A percentile compares a stretch with the other conserved stretches of the same genome.
phyloP scores from a whole-genome alignment of 176 grass and related monocot species.

The Alopecurus myosuroides region DNA sequence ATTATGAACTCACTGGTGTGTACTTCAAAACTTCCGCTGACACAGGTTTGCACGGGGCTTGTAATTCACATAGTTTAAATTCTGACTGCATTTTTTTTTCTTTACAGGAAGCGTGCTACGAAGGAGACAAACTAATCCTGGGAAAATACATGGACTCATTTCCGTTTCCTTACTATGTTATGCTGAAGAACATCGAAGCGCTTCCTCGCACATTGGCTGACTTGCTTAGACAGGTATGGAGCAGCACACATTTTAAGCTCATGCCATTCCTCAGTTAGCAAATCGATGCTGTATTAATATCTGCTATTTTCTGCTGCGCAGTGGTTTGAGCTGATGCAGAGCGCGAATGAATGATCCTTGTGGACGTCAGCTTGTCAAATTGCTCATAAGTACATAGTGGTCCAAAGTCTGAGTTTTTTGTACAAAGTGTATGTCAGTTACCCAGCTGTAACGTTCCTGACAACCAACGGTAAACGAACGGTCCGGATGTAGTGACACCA shows the following conservation, averaged over 20 bases:
- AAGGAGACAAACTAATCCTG: conserved; percentile 31
- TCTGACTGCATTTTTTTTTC: neutral
- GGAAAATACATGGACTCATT: conserved; percentile 75
- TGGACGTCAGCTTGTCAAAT: conserved; percentile 1
- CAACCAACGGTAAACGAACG: no score
- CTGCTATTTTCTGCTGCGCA: conserved; percentile 37
- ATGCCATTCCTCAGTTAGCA: neutral
- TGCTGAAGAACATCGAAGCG: conserved; percentile 74
- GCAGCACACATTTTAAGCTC: neutral
- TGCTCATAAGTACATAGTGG: neutral
- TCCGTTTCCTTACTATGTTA: conserved; percentile 87
- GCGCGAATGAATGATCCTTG: conserved; percentile 41
- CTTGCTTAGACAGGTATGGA: conserved; percentile 83
- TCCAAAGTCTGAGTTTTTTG: neutral
- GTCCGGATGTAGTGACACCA: no score
- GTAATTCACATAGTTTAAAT: conserved; percentile 12
- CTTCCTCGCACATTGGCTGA: conserved; percentile 90
- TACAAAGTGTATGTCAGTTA: conserved; percentile 35
- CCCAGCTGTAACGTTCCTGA: no score
- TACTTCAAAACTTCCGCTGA: neutral
- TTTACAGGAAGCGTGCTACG: conserved; percentile 50
- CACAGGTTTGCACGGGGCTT: neutral
- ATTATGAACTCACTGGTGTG: conserved; percentile 64
- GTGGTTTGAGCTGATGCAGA: conserved; percentile 98
- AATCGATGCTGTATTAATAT: neutral